phyloP scores from a whole-genome alignment of 306 rosid genomes.

The Citrullus amarus region DNA sequence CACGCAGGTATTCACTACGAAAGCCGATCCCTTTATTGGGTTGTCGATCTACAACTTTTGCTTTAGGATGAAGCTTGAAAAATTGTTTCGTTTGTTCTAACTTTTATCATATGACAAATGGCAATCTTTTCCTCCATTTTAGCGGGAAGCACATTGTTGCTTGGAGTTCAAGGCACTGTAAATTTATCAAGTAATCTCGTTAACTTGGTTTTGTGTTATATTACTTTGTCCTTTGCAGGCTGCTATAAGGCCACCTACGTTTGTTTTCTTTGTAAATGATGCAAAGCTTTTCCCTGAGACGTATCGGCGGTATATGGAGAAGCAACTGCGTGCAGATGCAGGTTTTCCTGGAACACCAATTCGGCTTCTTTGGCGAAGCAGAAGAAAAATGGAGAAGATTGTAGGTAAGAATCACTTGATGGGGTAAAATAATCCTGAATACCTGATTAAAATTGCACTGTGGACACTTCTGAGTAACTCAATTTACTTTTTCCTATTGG shows the following conservation, averaged over 20 bases:
- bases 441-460: not conserved
- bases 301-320: conserved; percentile 81
- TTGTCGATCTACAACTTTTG: not conserved
- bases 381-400: conserved; percentile 52
- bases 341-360: conserved; percentile 92
- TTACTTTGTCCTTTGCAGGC: conserved; percentile 46
- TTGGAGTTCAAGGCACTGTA: not conserved
- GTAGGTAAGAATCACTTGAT: conserved; percentile 38
- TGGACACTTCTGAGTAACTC: not conserved
- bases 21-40: not conserved
- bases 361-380: conserved; percentile 84
- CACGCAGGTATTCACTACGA: conserved; percentile 49
- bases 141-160: not conserved
- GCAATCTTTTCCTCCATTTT: not conserved
- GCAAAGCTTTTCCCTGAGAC: conserved; percentile 84
- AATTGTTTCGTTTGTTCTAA: not conserved
- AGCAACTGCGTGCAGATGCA: conserved; percentile 71
- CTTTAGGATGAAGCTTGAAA: not conserved
- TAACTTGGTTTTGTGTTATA: not conserved
- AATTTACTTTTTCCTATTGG: not conserved
- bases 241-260: conserved; percentile 93
- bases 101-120: not conserved
- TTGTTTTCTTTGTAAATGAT: conserved; percentile 92
- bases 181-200: not conserved
- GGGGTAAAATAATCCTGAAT: conserved; percentile 1